These are phyloP conservation scores for Penicillium angulare DNA, from an alignment of 495 filamentous ascomycete genomes.

Conservation along the genomic window DNA sequence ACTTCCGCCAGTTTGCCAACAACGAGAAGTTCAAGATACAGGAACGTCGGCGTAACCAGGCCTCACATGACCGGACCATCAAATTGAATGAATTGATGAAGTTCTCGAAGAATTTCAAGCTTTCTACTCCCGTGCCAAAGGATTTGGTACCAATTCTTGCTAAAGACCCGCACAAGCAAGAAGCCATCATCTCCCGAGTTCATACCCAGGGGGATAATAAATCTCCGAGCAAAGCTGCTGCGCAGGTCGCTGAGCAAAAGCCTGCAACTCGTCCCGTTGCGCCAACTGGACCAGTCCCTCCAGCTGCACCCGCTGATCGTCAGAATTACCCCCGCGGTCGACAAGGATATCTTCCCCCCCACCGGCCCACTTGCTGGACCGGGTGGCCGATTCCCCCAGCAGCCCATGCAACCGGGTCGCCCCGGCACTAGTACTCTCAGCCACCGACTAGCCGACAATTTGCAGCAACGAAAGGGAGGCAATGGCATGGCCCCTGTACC, in stretches of 20 bases:
- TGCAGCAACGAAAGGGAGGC: conserved; percentile 55
- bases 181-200: conserved; percentile 85
- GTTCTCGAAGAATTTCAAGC: conserved; percentile 90
- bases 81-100: conserved; percentile 94
- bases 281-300: conserved; percentile 31
- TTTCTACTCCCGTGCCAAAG: conserved; percentile 83
- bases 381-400: conserved; percentile 38
- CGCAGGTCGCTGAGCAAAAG: conserved; percentile 37
- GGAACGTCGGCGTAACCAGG: conserved; percentile 68
- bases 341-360: conserved; percentile 45
- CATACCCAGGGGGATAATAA: conserved; percentile 63
- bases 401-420: conserved; percentile 41
- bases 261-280: conserved; percentile 27
- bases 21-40: conserved; percentile 69
- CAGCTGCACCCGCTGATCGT: conserved; percentile 40
- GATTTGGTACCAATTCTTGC: conserved; percentile 94
- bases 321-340: conserved; percentile 43
- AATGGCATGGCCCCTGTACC: conserved; percentile 40
- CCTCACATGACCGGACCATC: conserved; percentile 72
- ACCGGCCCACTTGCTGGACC: conserved; percentile 42
- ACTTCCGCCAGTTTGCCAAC: conserved; percentile 80
- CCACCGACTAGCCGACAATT: conserved; percentile 53
- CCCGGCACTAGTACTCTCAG: conserved; percentile 48
- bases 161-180: conserved; percentile 90
- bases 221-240: conserved; percentile 37